A percentile compares a stretch with the other conserved stretches of the same genome.
Evolutionary conservation across 352 stramenopile species (phyloP).

Genomic region (Globisporangium canariense): DNA sequence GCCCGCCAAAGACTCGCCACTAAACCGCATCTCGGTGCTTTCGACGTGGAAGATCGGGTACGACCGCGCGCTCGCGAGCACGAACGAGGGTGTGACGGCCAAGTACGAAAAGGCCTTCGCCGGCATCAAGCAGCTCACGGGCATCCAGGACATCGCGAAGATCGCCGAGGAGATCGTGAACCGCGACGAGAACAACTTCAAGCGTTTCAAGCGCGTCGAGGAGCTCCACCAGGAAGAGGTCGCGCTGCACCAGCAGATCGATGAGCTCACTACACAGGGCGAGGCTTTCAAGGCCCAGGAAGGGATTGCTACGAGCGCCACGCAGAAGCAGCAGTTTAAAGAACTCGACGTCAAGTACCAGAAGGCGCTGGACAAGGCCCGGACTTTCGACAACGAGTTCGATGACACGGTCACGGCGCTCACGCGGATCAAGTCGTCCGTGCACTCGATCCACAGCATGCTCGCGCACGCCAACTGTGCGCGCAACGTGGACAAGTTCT

Average conservation of each 20-base stretch:
- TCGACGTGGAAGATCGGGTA: constrained; percentile 78
- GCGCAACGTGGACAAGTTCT: constrained; percentile 35
- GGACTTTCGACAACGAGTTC: constrained; percentile 49
- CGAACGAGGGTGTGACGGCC: constrained; percentile 38
- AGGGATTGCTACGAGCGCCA: constrained; percentile 53
- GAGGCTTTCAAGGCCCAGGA: constrained; percentile 68
- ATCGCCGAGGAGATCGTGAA: constrained; percentile 47
- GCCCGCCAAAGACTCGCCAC: constrained; percentile 7
- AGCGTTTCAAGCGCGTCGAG: constrained; percentile 76
- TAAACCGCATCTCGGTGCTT: constrained; percentile 50
- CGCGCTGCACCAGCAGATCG: constrained; percentile 42
- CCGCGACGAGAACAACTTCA: constrained; percentile 77
- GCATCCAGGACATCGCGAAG: constrained; percentile 44
- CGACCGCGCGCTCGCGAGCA: constrained; percentile 48
- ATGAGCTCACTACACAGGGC: constrained; percentile 41
- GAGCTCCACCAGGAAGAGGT: constrained; percentile 61
- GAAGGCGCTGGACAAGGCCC: constrained; percentile 33
- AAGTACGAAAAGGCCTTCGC: constrained; percentile 69
- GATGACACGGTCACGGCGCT: constrained; percentile 55
- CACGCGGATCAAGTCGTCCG: constrained; percentile 55
- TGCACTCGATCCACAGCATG: constrained; percentile 75
- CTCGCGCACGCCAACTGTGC: constrained; percentile 52
- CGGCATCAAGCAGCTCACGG: constrained; percentile 52
- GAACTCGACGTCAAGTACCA: constrained; percentile 36
- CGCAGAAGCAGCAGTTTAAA: constrained; percentile 53